These are phyloP conservation scores for Rickenella mellea DNA, from an alignment of 768 basidiomycete species.

Conservation along the genomic window DNA sequence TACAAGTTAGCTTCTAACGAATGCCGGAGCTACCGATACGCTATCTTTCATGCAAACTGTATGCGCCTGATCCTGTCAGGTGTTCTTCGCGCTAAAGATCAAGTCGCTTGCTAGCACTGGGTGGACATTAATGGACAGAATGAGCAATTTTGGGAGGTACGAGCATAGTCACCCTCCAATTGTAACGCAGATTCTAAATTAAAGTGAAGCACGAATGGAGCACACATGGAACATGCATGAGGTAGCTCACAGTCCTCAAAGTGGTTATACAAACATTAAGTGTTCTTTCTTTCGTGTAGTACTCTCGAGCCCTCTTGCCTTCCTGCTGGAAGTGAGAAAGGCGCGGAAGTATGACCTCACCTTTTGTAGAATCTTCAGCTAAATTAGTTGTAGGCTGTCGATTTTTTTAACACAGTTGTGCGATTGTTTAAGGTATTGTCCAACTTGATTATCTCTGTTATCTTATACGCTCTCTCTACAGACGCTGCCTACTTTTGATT, in stretches of 20 bases:
- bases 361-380: background rate
- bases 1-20: conserved; percentile 36
- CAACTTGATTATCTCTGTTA: conserved; percentile 1
- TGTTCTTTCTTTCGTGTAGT: conserved; percentile 21
- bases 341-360: conserved; percentile 42
- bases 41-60: conserved; percentile 44
- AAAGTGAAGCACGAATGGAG: conserved; percentile 54
- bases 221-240: conserved; percentile 51
- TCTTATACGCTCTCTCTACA: conserved; percentile 10
- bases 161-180: conserved; percentile 7
- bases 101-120: conserved; percentile 38
- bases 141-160: conserved; percentile 62
- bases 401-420: conserved; percentile 53
- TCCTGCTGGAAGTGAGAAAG: conserved; percentile 45
- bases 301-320: conserved; percentile 52
- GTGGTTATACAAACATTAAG: background rate
- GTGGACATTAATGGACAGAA: conserved; percentile 48
- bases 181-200: conserved; percentile 3
- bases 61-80: background rate
- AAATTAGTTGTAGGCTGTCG: conserved; percentile 41
- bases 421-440: conserved; percentile 39
- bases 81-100: conserved; percentile 11
- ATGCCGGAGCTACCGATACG: conserved; percentile 50
- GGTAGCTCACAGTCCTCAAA: conserved; percentile 9
- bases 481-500: conserved; percentile 66